Evolutionary conservation across 345 rosid genomes (phyloP).

Genomic region (Corchorus olitorius): DNA sequence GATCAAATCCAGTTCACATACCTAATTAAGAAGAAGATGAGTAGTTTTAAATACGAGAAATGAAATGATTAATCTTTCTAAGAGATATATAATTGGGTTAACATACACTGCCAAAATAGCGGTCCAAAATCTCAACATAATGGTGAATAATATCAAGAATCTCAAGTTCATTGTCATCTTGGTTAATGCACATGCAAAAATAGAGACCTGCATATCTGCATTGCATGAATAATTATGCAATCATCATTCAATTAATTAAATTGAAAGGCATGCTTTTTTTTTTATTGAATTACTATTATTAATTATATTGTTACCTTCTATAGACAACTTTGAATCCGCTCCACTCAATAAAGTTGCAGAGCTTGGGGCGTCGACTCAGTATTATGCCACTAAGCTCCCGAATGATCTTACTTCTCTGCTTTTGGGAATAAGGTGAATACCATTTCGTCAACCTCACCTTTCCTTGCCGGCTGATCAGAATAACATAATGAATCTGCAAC

Average conservation of each 20-base stretch:
- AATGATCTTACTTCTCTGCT: slow-evolving; percentile 56
- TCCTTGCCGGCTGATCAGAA: slow-evolving; percentile 64
- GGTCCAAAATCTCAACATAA: slow-evolving; percentile 57
- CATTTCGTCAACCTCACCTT: slow-evolving; percentile 63
- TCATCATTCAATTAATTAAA: too few relatives aligned
- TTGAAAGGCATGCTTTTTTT: too few relatives aligned
- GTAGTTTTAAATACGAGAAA: neutral
- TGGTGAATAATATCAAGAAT: slow-evolving; percentile 56
- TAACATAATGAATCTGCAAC: slow-evolving; percentile 54
- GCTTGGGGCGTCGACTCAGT: slow-evolving; percentile 51
- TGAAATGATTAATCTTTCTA: neutral
- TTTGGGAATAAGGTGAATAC: slow-evolving; percentile 66
- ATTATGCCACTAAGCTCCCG: slow-evolving; percentile 62
- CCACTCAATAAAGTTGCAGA: slow-evolving; percentile 65
- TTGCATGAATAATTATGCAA: neutral
- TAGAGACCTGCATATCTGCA: slow-evolving; percentile 66
- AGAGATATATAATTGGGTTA: neutral
- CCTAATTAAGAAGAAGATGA: slow-evolving; percentile 33
- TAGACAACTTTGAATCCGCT: slow-evolving; percentile 58
- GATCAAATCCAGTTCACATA: slow-evolving; percentile 66
- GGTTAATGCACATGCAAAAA: slow-evolving; percentile 63
- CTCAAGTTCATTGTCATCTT: slow-evolving; percentile 57
- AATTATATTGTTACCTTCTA: slow-evolving; percentile 34
- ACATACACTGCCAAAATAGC: slow-evolving; percentile 58
- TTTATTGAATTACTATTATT: neutral